These are phyloP conservation scores for Zymoseptoria brevis DNA, from an alignment of 2,329 filamentous ascomycete species.

Conservation along the genomic window DNA sequence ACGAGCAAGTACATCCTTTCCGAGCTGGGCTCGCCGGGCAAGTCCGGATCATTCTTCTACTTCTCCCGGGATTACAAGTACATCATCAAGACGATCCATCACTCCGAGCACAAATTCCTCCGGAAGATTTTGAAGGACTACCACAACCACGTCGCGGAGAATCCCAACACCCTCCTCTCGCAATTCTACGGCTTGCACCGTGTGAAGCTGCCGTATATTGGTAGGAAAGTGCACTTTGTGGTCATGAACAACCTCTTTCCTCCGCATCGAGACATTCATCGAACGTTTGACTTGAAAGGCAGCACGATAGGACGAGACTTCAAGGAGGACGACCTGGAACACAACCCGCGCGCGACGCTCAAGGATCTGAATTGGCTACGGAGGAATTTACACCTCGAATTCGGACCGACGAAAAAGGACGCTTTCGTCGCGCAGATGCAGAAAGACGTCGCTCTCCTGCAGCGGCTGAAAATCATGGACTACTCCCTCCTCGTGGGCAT, in stretches of 20 bases:
- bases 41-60: conserved; percentile 99
- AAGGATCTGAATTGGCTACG: conserved; percentile 97
- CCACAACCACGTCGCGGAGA: conserved; percentile 82
- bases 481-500: conserved; percentile 94
- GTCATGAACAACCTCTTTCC: conserved; percentile 99
- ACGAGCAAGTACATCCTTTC: conserved; percentile 98
- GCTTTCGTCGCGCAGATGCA: conserved; percentile 85
- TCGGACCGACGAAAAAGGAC: conserved; percentile 80
- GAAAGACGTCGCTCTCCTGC: conserved; percentile 75
- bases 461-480: conserved; percentile 93
- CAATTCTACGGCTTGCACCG: conserved; percentile 97
- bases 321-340: conserved; percentile 74
- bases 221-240: conserved; percentile 97
- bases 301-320: conserved; percentile 92
- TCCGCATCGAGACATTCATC: conserved; percentile 92
- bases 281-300: conserved; percentile 93
- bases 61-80: conserved; percentile 99
- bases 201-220: conserved; percentile 88
- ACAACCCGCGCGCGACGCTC: conserved; percentile 84
- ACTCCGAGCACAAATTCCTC: conserved; percentile 82
- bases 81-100: conserved; percentile 99
- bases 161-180: conserved; percentile 92
- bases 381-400: conserved; percentile 73
- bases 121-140: conserved; percentile 82
- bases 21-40: conserved; percentile 91